phyloP scores from a whole-genome alignment of 768 basidiomycete genomes.

The Lyophyllum atratum region DNA sequence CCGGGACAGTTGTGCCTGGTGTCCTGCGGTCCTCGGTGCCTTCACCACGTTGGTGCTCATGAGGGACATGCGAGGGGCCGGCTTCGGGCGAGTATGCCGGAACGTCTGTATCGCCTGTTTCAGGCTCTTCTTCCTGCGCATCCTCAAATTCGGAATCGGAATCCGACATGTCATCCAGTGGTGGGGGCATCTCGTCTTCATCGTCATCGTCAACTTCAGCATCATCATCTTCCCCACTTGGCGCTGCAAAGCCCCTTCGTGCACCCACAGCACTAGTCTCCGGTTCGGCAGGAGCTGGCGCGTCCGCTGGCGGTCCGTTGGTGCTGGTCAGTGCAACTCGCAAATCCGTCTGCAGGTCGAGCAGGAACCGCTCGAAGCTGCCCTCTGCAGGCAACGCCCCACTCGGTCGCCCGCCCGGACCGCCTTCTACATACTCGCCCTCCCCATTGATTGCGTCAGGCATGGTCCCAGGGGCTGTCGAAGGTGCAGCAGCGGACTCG shows the following conservation, averaged over 20 bases:
- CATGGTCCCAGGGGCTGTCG: conserved; percentile 7
- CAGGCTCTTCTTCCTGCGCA: conserved; percentile 29
- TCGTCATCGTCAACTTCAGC: not conserved
- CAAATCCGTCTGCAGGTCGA: conserved; percentile 77
- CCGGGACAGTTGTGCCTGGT: not conserved
- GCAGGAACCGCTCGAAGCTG: conserved; percentile 79
- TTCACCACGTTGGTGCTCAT: not conserved
- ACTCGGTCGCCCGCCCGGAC: conserved; percentile 5
- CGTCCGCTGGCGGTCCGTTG: not conserved
- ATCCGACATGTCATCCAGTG: conserved; percentile 34
- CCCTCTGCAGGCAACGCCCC: conserved; percentile 48
- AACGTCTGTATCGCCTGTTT: not conserved
- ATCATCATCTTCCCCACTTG: not conserved
- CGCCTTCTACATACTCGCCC: not conserved
- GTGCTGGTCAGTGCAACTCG: conserved; percentile 53
- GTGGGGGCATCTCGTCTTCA: conserved; percentile 28
- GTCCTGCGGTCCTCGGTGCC: not conserved
- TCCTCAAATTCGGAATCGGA: conserved; percentile 37
- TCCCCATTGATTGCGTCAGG: not conserved
- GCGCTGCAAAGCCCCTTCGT: not conserved
- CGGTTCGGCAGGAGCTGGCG: not conserved
- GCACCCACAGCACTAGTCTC: not conserved
- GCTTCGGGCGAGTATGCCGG: not conserved
- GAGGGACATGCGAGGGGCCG: not conserved
- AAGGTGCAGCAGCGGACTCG: conserved; percentile 17